A percentile compares a stretch with the other conserved stretches of the same genome.
Conservation (phyloP, 768 basidiomycete genomes). For the Mycena pura region DNA sequence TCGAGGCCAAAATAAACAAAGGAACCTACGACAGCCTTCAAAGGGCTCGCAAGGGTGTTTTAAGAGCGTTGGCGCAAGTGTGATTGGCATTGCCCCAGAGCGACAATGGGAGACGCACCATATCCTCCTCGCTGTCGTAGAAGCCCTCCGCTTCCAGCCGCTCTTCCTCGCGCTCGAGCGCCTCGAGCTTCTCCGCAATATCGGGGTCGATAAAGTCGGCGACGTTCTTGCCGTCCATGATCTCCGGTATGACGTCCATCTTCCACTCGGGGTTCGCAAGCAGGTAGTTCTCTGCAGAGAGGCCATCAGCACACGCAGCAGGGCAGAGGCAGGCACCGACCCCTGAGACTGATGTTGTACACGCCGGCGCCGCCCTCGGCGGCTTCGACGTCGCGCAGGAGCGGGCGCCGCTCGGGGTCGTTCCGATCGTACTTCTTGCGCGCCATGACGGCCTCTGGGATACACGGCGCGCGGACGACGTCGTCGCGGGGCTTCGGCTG, state of each 20-base stretch:
- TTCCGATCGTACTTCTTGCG: conserved; percentile 86
- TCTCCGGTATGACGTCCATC: conserved; percentile 95
- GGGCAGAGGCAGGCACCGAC: conserved; percentile 52
- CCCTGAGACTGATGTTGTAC: conserved; percentile 88
- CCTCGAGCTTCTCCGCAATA: conserved; percentile 95
- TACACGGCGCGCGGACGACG: conserved; percentile 84
- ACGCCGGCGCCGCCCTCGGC: conserved; percentile 92
- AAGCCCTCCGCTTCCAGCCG: conserved; percentile 92
- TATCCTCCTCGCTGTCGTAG: conserved; percentile 90
- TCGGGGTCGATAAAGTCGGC: conserved; percentile 99
- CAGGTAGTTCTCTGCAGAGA: conserved; percentile 80
- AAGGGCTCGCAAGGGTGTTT: too few species aligned
- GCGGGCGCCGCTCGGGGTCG: conserved; percentile 75
- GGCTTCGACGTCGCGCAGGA: conserved; percentile 83
- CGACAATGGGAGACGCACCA: conserved; percentile 56
- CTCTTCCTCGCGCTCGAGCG: conserved; percentile 96
- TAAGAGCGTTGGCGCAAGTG: too few species aligned
- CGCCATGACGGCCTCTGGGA: conserved; percentile 83
- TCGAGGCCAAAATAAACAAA: too few species aligned
- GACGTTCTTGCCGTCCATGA: conserved; percentile 98
- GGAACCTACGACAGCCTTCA: too few species aligned
- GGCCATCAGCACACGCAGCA: neutral
- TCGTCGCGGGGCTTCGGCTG: conserved; percentile 91
- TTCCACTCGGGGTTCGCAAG: conserved; percentile 94
- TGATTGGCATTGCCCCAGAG: too few species aligned